Evolutionary conservation across 495 filamentous ascomycete genomes (phyloP).

Genomic region (Jackrogersella minutella): DNA sequence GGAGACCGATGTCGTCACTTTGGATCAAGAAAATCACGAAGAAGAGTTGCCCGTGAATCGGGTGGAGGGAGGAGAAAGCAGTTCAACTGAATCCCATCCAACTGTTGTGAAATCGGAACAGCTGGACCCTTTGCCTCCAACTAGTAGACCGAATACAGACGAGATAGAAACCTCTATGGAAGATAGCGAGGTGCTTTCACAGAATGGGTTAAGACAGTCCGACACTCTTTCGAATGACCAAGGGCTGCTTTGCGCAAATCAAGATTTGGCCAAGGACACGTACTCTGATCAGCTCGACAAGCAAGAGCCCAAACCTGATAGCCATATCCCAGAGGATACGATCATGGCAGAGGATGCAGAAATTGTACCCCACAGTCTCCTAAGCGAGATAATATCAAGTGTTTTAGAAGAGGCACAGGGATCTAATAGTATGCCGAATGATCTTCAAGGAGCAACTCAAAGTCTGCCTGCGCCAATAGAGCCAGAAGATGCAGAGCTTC

Average conservation of each 20-base stretch:
- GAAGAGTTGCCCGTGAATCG: background rate
- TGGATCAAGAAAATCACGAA: conserved; percentile 3
- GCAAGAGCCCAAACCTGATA: background rate
- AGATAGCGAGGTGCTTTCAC: background rate
- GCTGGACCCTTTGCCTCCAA: conserved; percentile 3
- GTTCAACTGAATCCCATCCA: background rate
- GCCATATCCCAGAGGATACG: background rate
- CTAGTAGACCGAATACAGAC: background rate
- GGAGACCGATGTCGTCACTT: background rate
- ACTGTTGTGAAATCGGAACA: conserved; percentile 3
- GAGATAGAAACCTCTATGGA: background rate
- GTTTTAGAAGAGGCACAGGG: background rate
- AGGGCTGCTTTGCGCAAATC: background rate
- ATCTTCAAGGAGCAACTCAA: background rate
- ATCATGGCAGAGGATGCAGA: background rate
- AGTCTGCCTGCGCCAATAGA: background rate
- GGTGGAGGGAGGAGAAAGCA: background rate
- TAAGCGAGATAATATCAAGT: background rate
- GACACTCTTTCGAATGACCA: background rate
- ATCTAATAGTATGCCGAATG: background rate
- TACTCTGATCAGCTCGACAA: background rate
- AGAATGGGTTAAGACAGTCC: background rate
- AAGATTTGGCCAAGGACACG: background rate
- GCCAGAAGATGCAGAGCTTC: background rate
- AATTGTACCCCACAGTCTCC: background rate